These are phyloP conservation scores for Boletus rubropictus DNA, from an alignment of 768 basidiomycete species.

Conservation along the genomic window DNA sequence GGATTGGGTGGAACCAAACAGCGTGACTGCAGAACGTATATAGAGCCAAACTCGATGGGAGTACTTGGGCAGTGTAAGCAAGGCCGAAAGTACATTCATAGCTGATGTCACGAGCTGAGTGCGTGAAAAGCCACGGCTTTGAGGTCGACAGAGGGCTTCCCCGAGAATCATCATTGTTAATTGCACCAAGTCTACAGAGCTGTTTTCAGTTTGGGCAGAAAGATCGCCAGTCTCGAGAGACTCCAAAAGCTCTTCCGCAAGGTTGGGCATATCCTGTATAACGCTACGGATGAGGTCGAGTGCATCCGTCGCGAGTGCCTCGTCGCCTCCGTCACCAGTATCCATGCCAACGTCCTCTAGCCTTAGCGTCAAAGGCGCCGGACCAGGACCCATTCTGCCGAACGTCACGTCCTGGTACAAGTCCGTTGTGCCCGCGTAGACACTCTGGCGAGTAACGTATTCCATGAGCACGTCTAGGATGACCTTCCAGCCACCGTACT, in stretches of 20 bases:
- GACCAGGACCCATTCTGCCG: slow-evolving; percentile 36
- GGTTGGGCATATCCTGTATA: slow-evolving; percentile 60
- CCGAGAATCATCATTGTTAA: slow-evolving; percentile 77
- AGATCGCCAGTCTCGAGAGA: slow-evolving; percentile 44
- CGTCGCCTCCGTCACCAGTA: slow-evolving; percentile 53
- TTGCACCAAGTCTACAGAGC: slow-evolving; percentile 70
- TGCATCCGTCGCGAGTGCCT: slow-evolving; percentile 60
- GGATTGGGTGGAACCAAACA: slow-evolving; percentile 62
- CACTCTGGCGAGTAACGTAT: slow-evolving; percentile 57
- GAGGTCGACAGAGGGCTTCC: slow-evolving; percentile 58
- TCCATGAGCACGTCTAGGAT: slow-evolving; percentile 76
- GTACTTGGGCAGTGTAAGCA: slow-evolving; percentile 67
- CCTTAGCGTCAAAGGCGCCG: slow-evolving; percentile 40
- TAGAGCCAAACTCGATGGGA: slow-evolving; percentile 88
- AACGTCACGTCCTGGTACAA: slow-evolving; percentile 51
- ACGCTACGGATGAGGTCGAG: slow-evolving; percentile 77
- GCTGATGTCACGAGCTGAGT: slow-evolving; percentile 71
- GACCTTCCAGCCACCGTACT: slow-evolving; percentile 83
- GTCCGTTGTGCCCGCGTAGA: slow-evolving; percentile 35
- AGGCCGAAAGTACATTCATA: slow-evolving; percentile 72
- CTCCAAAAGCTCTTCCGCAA: slow-evolving; percentile 62
- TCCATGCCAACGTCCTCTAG: slow-evolving; percentile 74
- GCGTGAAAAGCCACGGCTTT: slow-evolving; percentile 39
- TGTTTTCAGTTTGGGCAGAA: slow-evolving; percentile 42
- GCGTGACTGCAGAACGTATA: slow-evolving; percentile 67